These are phyloP conservation scores for Microcyclosporella mali DNA, from an alignment of 2,329 filamentous ascomycete genomes.

Conservation along the genomic window DNA sequence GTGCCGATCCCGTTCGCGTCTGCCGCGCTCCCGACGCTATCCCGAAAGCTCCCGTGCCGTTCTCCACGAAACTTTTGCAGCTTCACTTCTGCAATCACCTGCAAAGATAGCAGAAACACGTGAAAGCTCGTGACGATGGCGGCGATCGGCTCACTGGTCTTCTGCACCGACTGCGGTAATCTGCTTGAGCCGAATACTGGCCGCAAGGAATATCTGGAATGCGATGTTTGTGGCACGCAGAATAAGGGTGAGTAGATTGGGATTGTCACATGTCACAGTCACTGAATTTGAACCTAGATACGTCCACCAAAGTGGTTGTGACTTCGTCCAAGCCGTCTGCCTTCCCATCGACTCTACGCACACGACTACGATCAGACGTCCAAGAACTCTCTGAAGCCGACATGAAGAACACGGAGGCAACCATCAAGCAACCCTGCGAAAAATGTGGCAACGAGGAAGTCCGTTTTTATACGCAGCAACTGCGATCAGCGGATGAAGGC, in stretches of 20 bases:
- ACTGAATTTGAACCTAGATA: conserved; percentile 48
- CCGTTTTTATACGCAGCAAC: conserved; percentile 75
- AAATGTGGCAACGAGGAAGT: conserved; percentile 79
- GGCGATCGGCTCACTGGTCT: conserved; percentile 82
- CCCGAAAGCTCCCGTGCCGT: conserved; percentile 1
- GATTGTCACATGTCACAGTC: neutral
- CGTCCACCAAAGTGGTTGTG: conserved; percentile 65
- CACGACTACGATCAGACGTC: conserved; percentile 72
- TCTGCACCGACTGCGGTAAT: conserved; percentile 90
- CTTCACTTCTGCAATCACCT: conserved; percentile 5
- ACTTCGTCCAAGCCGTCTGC: conserved; percentile 83
- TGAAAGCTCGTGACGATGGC: conserved; percentile 55
- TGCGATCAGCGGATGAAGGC: conserved; percentile 91
- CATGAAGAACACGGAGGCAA: conserved; percentile 53
- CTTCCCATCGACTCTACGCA: conserved; percentile 82
- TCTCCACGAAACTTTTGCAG: conserved; percentile 3
- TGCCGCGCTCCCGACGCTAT: neutral
- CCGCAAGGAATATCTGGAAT: conserved; percentile 67
- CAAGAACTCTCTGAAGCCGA: conserved; percentile 75
- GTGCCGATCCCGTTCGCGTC: neutral
- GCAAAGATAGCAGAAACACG: conserved; percentile 6
- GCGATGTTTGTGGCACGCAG: conserved; percentile 77
- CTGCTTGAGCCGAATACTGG: conserved; percentile 75
- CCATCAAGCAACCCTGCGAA: conserved; percentile 64
- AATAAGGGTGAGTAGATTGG: conserved; percentile 60